phyloP scores from a whole-genome alignment of 1,139 yeast genomes.

The Eremothecium gossypii region DNA sequence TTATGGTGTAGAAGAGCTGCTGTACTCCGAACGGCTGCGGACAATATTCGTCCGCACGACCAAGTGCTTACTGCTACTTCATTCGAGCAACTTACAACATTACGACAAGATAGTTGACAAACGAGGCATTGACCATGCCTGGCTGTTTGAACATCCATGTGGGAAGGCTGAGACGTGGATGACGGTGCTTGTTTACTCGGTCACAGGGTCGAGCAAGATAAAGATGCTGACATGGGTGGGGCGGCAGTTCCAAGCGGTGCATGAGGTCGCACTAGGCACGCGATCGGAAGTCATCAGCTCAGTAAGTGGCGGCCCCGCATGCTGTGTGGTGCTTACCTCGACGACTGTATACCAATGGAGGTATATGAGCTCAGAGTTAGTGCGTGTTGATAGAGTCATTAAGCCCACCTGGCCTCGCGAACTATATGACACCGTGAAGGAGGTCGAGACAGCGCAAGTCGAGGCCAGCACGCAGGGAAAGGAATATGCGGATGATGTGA shows the following conservation, averaged over 20 bases:
- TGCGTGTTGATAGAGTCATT: slow-evolving; percentile 16
- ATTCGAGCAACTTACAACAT: slow-evolving; percentile 24
- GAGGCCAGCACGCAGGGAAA: not conserved
- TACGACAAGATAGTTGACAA: slow-evolving; percentile 27
- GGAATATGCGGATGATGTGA: not conserved
- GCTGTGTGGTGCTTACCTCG: slow-evolving; percentile 19
- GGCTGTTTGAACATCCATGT: slow-evolving; percentile 16
- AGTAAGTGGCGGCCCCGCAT: slow-evolving; percentile 10
- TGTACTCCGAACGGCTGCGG: slow-evolving; percentile 19
- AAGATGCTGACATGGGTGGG: slow-evolving; percentile 25
- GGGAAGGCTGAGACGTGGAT: slow-evolving; percentile 8
- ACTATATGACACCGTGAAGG: slow-evolving; percentile 14
- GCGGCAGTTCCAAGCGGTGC: slow-evolving; percentile 18
- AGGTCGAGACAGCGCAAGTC: slow-evolving; percentile 5
- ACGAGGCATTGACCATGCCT: slow-evolving; percentile 22
- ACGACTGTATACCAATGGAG: slow-evolving; percentile 22
- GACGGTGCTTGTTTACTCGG: slow-evolving; percentile 20
- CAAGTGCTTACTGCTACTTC: slow-evolving; percentile 19
- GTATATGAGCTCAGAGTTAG: slow-evolving; percentile 10
- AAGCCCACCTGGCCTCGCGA: slow-evolving; percentile 18
- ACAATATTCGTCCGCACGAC: slow-evolving; percentile 25
- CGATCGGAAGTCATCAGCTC: slow-evolving; percentile 19
- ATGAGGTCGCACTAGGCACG: slow-evolving; percentile 17
- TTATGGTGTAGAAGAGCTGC: slow-evolving; percentile 9
- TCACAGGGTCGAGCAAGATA: slow-evolving; percentile 12